Evolutionary conservation across 306 rosid genomes (phyloP).

Genomic region (Mimosa pudica): DNA sequence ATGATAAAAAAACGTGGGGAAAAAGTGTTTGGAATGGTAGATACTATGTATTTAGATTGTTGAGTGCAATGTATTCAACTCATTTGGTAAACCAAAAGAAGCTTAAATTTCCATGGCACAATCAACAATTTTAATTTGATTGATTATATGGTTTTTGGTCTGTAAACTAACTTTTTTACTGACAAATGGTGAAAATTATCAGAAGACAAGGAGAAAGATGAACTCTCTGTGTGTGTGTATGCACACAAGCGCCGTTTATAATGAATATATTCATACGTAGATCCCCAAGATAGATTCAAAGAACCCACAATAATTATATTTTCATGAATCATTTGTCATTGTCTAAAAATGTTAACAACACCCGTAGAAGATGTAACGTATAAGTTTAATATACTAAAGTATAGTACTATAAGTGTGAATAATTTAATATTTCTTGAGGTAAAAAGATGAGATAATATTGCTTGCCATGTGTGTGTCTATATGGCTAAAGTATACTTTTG

Average conservation of each 20-base stretch:
- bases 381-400: background rate
- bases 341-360: background rate
- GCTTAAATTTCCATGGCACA: background rate
- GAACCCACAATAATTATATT: too few species aligned
- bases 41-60: slow-evolving; percentile 3
- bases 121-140: background rate
- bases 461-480: background rate
- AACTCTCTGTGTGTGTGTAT: too few species aligned
- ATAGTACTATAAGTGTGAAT: too few species aligned
- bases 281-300: too few species aligned
- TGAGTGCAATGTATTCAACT: slow-evolving; percentile 15
- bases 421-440: too few species aligned
- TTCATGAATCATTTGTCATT: background rate
- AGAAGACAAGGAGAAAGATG: background rate
- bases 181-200: background rate
- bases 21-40: background rate
- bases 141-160: background rate
- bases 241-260: background rate
- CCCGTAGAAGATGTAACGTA: background rate
- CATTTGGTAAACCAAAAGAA: background rate
- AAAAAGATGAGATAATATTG: too few species aligned
- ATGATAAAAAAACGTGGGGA: background rate
- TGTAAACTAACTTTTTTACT: background rate
- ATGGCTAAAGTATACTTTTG: too few species aligned
- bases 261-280: too few species aligned